Percentiles rank a stretch among this genome's conserved stretches.
phyloP scores from a whole-genome alignment of 2,329 filamentous ascomycete genomes.

The Penicillium frequentans region DNA sequence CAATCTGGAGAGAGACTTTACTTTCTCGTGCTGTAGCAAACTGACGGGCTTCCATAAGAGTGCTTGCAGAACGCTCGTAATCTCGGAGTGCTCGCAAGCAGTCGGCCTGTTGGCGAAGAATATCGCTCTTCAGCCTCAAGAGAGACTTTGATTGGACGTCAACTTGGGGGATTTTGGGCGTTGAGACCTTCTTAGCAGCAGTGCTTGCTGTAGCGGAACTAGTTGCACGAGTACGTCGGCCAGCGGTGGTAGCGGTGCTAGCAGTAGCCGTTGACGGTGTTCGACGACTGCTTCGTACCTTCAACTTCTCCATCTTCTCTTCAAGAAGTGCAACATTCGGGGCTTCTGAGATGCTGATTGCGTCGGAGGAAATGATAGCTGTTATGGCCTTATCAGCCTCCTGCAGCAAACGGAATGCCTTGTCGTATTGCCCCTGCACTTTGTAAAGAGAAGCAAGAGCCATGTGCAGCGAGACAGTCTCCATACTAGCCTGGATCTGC shows the following conservation, averaged over 20 bases:
- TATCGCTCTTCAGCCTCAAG: constrained; percentile 48
- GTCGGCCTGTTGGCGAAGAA: constrained; percentile 54
- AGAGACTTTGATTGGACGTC: constrained; percentile 38
- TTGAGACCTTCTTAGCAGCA: constrained; percentile 20
- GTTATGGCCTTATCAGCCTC: constrained; percentile 48
- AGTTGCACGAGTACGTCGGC: constrained; percentile 32
- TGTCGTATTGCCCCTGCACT: constrained; percentile 47
- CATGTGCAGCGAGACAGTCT: constrained; percentile 51
- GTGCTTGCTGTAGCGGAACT: constrained; percentile 22
- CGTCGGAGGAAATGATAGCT: constrained; percentile 39
- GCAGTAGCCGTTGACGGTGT: constrained; percentile 25
- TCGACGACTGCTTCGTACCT: constrained; percentile 31
- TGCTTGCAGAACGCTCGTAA: constrained; percentile 58
- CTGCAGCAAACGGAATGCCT: constrained; percentile 52
- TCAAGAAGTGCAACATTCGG: constrained; percentile 37
- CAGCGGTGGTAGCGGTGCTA: constrained; percentile 19
- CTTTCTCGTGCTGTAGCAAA: constrained; percentile 53
- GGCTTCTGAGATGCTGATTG: constrained; percentile 28
- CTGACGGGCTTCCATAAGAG: constrained; percentile 46
- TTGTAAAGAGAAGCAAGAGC: constrained; percentile 49
- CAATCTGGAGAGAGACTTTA: constrained; percentile 55
- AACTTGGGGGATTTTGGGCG: constrained; percentile 15
- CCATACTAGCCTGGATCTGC: constrained; percentile 51
- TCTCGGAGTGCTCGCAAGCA: constrained; percentile 47
- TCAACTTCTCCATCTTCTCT: constrained; percentile 45